Conservation (phyloP, 2,329 filamentous ascomycete species). For the Fusarium duplospermum region DNA sequence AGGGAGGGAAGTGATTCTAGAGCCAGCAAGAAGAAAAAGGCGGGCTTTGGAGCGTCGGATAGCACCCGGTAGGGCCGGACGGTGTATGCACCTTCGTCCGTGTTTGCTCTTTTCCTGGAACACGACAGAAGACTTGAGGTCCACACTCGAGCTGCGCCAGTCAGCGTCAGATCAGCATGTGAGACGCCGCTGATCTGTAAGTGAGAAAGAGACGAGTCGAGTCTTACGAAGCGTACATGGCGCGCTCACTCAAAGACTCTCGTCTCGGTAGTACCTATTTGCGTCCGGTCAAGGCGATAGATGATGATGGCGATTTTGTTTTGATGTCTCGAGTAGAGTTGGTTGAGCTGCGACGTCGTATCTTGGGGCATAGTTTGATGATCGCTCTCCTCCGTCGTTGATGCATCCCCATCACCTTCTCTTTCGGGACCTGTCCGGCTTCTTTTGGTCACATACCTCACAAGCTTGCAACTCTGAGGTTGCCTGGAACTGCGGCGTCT, state of each 20-base stretch:
- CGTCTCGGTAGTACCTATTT: not conserved
- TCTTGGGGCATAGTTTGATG: not conserved
- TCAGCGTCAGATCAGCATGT: conserved; percentile 12
- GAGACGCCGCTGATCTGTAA: conserved; percentile 23
- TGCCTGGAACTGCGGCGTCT: conserved; percentile 3
- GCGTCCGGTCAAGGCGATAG: not conserved
- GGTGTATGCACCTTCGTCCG: not conserved
- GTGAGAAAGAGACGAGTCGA: not conserved
- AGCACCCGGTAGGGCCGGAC: conserved; percentile 26
- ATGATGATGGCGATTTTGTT: not conserved
- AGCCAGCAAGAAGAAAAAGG: conserved; percentile 25
- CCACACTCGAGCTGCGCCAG: conserved; percentile 27
- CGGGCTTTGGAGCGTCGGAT: conserved; percentile 25
- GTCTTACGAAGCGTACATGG: conserved; percentile 22
- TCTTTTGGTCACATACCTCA: conserved; percentile 20
- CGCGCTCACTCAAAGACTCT: not conserved
- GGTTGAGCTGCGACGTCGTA: not conserved
- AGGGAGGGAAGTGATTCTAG: conserved; percentile 4
- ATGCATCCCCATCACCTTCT: not conserved
- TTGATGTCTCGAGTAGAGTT: not conserved
- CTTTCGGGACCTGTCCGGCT: not conserved
- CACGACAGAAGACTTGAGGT: conserved; percentile 7
- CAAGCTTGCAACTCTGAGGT: not conserved
- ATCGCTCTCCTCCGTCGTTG: not conserved
- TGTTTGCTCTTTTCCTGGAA: conserved; percentile 35